phyloP scores from a whole-genome alignment of 1,284 basidiomycete species.

The Cutaneotrichosporon dermatis region DNA sequence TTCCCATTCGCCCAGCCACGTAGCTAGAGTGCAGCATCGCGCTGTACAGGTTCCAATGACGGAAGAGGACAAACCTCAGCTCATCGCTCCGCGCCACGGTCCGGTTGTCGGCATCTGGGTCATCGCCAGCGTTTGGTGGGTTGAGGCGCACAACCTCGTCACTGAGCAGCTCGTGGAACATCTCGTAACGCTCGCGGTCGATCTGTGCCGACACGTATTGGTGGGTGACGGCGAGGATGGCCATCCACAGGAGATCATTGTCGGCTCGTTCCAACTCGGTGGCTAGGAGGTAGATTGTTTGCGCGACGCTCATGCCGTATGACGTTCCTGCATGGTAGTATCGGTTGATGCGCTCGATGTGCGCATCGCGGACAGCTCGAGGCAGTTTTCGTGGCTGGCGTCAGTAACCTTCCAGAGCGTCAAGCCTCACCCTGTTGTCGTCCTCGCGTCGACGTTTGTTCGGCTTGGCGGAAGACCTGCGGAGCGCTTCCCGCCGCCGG shows the following conservation, averaged over 20 bases:
- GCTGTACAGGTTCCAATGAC: slow-evolving; percentile 97
- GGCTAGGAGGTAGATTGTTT: slow-evolving; percentile 84
- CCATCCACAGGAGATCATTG: slow-evolving; percentile 91
- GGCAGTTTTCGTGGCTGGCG: slow-evolving; percentile 53
- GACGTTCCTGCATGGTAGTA: slow-evolving; percentile 83
- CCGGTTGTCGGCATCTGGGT: slow-evolving; percentile 62
- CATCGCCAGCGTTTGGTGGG: slow-evolving; percentile 47
- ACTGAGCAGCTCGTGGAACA: slow-evolving; percentile 67
- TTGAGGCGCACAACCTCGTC: slow-evolving; percentile 90
- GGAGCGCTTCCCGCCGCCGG: slow-evolving; percentile 45
- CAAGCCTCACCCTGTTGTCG: slow-evolving; percentile 27
- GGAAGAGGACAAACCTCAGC: slow-evolving; percentile 86
- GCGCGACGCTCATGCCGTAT: slow-evolving; percentile 83
- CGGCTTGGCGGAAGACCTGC: slow-evolving; percentile 12
- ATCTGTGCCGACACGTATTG: slow-evolving; percentile 87
- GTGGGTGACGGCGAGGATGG: slow-evolving; percentile 87
- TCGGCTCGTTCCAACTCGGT: slow-evolving; percentile 84
- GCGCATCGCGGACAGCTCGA: slow-evolving; percentile 62
- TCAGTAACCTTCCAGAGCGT: slow-evolving; percentile 2
- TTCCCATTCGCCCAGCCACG: slow-evolving; percentile 87
- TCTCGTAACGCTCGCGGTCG: slow-evolving; percentile 80
- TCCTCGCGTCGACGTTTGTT: slow-evolving; percentile 30
- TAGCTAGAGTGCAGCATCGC: slow-evolving; percentile 97
- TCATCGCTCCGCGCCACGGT: slow-evolving; percentile 77
- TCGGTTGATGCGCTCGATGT: slow-evolving; percentile 64